A percentile compares a stretch with the other conserved stretches of the same genome.
Evolutionary conservation across 306 rosid genomes (phyloP).

Genomic region (Crataegus laevigata): DNA sequence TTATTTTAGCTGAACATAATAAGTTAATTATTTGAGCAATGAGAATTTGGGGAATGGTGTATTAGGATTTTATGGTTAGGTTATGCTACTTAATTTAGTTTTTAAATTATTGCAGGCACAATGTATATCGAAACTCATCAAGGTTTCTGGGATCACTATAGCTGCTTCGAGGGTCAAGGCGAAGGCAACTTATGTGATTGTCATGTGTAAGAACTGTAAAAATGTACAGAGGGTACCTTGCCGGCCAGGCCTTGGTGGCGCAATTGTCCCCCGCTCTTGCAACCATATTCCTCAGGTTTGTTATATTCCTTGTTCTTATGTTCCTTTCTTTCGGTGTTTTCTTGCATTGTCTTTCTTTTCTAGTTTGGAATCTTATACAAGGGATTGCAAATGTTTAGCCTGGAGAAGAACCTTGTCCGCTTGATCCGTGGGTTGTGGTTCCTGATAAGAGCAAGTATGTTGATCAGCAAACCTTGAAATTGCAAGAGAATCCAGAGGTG

Average conservation of each 20-base stretch:
- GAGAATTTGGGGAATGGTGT: neutral
- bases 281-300: slow-evolving; percentile 87
- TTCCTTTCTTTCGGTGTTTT: neutral
- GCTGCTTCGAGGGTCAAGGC: slow-evolving; percentile 98
- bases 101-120: slow-evolving; percentile 49
- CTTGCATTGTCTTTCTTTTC: neutral
- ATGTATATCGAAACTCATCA: slow-evolving; percentile 72
- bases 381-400: slow-evolving; percentile 36
- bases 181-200: slow-evolving; percentile 88
- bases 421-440: slow-evolving; percentile 95
- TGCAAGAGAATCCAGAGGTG: slow-evolving; percentile 99
- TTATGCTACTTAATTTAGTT: neutral
- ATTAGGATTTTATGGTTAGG: neutral
- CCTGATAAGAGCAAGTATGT: slow-evolving; percentile 92
- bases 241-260: slow-evolving; percentile 97
- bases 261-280: slow-evolving; percentile 91
- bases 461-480: slow-evolving; percentile 90
- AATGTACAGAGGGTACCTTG: slow-evolving; percentile 76
- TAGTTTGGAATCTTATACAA: slow-evolving; percentile 3
- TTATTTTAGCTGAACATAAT: too few relatives aligned
- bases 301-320: neutral
- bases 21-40: neutral
- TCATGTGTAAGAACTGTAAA: slow-evolving; percentile 82
- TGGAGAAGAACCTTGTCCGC: slow-evolving; percentile 93
- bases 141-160: slow-evolving; percentile 84